Conservation (phyloP, 2,329 filamentous ascomycete species). For the Penicillium olsonii region DNA sequence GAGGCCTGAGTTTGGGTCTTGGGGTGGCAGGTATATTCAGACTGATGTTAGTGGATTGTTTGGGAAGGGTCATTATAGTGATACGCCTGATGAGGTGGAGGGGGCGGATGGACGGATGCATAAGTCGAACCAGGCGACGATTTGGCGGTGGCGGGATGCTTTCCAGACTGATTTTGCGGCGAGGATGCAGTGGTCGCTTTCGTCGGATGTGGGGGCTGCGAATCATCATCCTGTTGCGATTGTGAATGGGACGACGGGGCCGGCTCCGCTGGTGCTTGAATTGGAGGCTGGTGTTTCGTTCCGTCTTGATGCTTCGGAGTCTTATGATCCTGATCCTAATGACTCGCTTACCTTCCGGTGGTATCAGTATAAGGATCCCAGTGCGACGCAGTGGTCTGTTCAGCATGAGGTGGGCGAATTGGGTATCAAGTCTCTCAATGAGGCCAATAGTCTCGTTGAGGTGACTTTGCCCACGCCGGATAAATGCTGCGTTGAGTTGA, state of each 20-base stretch:
- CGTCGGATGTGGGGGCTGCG: constrained; percentile 15
- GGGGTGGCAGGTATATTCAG: constrained; percentile 45
- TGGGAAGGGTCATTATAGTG: constrained; percentile 9
- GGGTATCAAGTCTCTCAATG: constrained; percentile 14
- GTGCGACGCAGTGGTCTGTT: constrained; percentile 17
- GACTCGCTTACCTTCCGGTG: constrained; percentile 24
- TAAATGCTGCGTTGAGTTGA: constrained; percentile 20
- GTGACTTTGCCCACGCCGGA: constrained; percentile 20
- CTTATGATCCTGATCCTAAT: constrained; percentile 23
- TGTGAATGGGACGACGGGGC: constrained; percentile 16
- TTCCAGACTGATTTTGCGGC: constrained; percentile 56
- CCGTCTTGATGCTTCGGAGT: constrained; percentile 23
- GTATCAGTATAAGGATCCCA: constrained; percentile 28
- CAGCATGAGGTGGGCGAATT: constrained; percentile 17
- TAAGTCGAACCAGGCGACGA: constrained; percentile 49
- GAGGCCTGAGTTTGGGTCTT: constrained; percentile 44
- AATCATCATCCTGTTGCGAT: constrained; percentile 25
- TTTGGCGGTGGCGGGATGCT: constrained; percentile 57
- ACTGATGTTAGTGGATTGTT: constrained; percentile 14
- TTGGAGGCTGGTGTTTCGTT: constrained; percentile 19
- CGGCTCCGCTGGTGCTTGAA: constrained; percentile 16
- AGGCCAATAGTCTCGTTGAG: constrained; percentile 12
- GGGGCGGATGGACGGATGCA: constrained; percentile 35
- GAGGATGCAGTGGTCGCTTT: constrained; percentile 50
- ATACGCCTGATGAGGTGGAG: constrained; percentile 16